phyloP scores from a whole-genome alignment of 2,329 filamentous ascomycete species.

The Colletotrichum tamarilloi region DNA sequence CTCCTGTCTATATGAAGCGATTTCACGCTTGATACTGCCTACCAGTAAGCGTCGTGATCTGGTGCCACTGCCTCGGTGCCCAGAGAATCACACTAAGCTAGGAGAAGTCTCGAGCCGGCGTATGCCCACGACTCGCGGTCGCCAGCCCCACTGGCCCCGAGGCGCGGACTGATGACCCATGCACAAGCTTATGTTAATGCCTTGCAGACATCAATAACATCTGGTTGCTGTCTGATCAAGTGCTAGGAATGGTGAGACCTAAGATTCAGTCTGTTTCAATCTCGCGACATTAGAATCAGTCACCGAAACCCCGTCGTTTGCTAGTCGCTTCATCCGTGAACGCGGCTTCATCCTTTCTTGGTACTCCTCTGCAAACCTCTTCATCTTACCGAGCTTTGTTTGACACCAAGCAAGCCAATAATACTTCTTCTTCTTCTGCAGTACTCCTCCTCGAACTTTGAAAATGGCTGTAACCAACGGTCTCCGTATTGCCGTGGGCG shows the following conservation, averaged over 20 bases:
- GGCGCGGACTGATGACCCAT: constrained; percentile 16
- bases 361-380: too few relatives aligned
- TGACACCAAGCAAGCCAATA: neutral
- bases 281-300: too few relatives aligned
- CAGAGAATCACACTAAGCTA: neutral
- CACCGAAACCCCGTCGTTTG: too few relatives aligned
- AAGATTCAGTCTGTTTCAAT: too few relatives aligned
- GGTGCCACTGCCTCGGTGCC: too few relatives aligned
- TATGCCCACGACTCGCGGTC: constrained; percentile 16
- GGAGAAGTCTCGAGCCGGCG: neutral
- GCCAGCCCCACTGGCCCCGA: constrained; percentile 18
- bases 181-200: neutral
- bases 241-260: neutral
- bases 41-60: too few relatives aligned
- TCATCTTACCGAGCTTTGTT: neutral
- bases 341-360: too few relatives aligned
- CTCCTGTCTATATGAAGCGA: too few relatives aligned
- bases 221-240: neutral
- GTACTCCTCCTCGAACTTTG: neutral
- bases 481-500: constrained; percentile 34
- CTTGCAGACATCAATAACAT: neutral
- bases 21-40: too few relatives aligned
- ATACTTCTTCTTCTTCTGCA: neutral
- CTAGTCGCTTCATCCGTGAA: too few relatives aligned
- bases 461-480: neutral